phyloP scores from a whole-genome alignment of 139 green algal species.

The Volvox africanus region DNA sequence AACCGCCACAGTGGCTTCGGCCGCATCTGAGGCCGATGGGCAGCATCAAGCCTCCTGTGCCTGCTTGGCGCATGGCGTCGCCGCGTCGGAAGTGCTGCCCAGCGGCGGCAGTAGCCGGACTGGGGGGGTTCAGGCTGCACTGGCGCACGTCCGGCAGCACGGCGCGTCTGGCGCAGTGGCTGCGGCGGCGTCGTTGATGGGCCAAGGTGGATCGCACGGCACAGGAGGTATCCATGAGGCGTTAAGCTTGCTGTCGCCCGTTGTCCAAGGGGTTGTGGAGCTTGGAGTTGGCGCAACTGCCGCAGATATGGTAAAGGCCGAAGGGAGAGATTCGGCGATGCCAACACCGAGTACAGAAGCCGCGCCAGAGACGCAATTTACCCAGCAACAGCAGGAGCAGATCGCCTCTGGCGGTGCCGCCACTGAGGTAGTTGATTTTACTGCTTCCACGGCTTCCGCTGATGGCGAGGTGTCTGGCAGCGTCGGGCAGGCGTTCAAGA shows the following conservation, averaged over 20 bases:
- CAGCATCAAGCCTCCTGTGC: slow-evolving; percentile 11
- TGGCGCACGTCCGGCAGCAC: slow-evolving; percentile 25
- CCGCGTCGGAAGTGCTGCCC: no score
- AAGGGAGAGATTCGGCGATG: neutral
- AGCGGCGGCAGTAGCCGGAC: neutral
- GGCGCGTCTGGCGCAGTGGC: slow-evolving; percentile 10
- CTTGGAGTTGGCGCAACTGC: neutral
- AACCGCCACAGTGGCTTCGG: neutral
- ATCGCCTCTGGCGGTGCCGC: no score
- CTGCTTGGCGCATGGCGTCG: slow-evolving; percentile 7
- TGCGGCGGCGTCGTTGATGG: neutral
- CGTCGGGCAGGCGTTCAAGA: no score
- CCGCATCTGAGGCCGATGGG: slow-evolving; percentile 10
- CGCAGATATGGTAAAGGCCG: neutral
- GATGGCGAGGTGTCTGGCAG: neutral
- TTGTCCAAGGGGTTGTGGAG: neutral
- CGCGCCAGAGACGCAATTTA: neutral
- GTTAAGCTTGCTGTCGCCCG: slow-evolving; percentile 15
- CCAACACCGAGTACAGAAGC: neutral
- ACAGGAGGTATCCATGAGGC: neutral
- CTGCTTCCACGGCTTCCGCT: neutral
- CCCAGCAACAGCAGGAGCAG: neutral
- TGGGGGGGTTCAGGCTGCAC: neutral
- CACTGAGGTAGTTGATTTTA: neutral
- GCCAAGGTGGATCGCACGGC: neutral